Conservation (phyloP, 2,329 filamentous ascomycete species). For the Pestalotiopsis fici region DNA sequence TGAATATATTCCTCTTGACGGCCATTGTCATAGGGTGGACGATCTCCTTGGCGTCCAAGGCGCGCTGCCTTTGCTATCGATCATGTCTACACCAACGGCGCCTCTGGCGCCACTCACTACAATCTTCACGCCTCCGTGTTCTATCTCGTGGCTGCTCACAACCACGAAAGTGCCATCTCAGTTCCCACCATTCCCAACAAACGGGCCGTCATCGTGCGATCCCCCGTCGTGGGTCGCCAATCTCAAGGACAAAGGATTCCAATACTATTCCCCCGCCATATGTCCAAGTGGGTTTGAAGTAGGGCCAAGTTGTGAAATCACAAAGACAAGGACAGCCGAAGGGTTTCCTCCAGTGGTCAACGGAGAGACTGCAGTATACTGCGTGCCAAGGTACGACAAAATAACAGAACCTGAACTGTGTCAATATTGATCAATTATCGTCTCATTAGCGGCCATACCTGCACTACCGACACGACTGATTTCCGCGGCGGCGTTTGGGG, state of each 20-base stretch:
- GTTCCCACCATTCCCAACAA: slow-evolving; percentile 34
- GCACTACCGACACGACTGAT: slow-evolving; percentile 40
- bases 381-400: slow-evolving; percentile 28
- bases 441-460: slow-evolving; percentile 32
- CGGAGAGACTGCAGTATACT: slow-evolving; percentile 33
- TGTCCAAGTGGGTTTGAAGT: slow-evolving; percentile 38
- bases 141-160: slow-evolving; percentile 40
- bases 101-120: slow-evolving; percentile 39
- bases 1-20: not conserved
- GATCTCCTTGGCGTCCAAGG: not conserved
- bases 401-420: not conserved
- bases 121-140: slow-evolving; percentile 40
- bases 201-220: slow-evolving; percentile 31
- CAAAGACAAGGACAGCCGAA: slow-evolving; percentile 25
- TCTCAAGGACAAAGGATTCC: slow-evolving; percentile 34
- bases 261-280: slow-evolving; percentile 41
- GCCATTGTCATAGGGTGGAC: not conserved
- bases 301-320: slow-evolving; percentile 29
- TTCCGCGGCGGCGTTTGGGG: slow-evolving; percentile 41
- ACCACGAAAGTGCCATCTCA: slow-evolving; percentile 38
- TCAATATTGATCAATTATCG: not conserved
- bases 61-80: not conserved
- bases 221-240: slow-evolving; percentile 37
- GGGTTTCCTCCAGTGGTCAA: slow-evolving; percentile 29
- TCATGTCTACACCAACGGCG: slow-evolving; percentile 10